Evolutionary conservation across 1,139 yeast genomes (phyloP), one percentile per base, ranked within the genome.

Genomic region (Yarrowia galli): DNA sequence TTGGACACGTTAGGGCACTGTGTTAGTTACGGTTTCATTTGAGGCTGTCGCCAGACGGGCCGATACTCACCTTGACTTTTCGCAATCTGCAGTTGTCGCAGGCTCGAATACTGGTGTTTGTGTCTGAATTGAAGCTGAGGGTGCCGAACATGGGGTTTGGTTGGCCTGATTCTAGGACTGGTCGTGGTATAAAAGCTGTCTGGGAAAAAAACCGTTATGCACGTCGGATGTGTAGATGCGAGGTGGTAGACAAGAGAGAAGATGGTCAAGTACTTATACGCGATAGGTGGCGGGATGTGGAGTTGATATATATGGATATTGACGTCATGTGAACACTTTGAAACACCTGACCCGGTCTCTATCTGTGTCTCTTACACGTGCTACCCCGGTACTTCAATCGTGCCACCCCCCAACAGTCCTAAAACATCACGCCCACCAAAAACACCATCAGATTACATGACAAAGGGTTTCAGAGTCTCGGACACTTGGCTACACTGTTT

Each of bases 81-180:
- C 58, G 28, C 28, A 51, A 16, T 23, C 58, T 20, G 43, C 58
- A 51, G 18, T 51, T 51, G 43, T 51, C 58, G 18, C 58, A 51
- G 43, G 58, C 58, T 9, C 58, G 25, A 8, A 32, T 51, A 13
- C 25, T n/a, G 20, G 28, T 36, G 58, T 51, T 36, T 7, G 42
- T 20, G 32, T 51, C 58, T 6, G 43, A 35, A 20, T 51, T 51
- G 42, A 51, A 51, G 20, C 58, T 51, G 58, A 51, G 58, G 15
- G 43, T 51, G 20, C 58, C 58, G 28, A 51, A 51, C 58, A 51
- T 51, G 43, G 40, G 23, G 53, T 18, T 32, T 35, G 28, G 32
- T 28, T 2, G 25, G 25, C 20, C 7, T n/a, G 15, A 9, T 16
- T 7, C 53, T 16, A 35, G 53, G 53, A 4, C 15, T n/a, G 20